A percentile compares a stretch with the other conserved stretches of the same genome.
phyloP scores from a whole-genome alignment of 768 basidiomycete genomes.

The Dioszegia hungarica region DNA sequence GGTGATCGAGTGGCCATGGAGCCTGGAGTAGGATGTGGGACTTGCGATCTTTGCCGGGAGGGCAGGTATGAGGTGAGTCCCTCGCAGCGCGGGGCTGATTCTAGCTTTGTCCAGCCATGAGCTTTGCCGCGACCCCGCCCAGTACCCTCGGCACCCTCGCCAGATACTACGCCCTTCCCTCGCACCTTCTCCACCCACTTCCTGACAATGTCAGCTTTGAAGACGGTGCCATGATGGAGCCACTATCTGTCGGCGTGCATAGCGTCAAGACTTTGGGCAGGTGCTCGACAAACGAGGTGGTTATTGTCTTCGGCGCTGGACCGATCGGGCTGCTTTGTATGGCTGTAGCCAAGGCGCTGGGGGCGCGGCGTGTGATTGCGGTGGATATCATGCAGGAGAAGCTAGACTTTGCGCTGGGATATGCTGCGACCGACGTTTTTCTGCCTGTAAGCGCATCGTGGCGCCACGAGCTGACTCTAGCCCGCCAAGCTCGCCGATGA shows the following conservation, averaged over 20 bases:
- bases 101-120: constrained; percentile 76
- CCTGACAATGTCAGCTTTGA: constrained; percentile 78
- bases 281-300: constrained; percentile 54
- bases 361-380: constrained; percentile 76
- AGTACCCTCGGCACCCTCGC: constrained; percentile 75
- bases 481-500: not conserved
- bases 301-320: constrained; percentile 73
- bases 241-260: constrained; percentile 85
- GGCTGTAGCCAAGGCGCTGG: constrained; percentile 90
- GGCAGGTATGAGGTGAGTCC: constrained; percentile 69
- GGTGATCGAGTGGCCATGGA: constrained; percentile 90
- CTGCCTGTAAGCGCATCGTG: constrained; percentile 20
- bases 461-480: not conserved
- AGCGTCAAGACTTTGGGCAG: constrained; percentile 71
- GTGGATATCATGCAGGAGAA: constrained; percentile 59
- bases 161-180: constrained; percentile 79
- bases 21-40: constrained; percentile 77
- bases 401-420: constrained; percentile 77
- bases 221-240: constrained; percentile 97
- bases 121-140: constrained; percentile 91
- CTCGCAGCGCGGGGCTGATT: not conserved
- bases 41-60: constrained; percentile 71
- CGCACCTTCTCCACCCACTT: constrained; percentile 64
- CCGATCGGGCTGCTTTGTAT: constrained; percentile 78
- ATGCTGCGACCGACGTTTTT: constrained; percentile 69